Evolutionary conservation across 495 filamentous ascomycete genomes (phyloP), one percentile per base, ranked within the genome.

Genomic region (Neurospora pannonica): DNA sequence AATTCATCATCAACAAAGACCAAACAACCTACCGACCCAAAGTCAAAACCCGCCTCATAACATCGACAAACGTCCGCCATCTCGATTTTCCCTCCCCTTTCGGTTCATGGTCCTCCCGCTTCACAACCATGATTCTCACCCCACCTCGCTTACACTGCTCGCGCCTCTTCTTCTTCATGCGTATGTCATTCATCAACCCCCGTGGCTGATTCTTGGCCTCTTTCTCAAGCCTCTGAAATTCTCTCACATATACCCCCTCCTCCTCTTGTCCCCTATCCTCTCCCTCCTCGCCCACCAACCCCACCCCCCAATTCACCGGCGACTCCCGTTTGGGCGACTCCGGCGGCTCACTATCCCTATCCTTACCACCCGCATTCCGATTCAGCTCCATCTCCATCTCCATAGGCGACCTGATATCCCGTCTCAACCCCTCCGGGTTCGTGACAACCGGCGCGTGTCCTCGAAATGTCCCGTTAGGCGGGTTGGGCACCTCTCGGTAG

Each of bases 341-440:
- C n/a, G 9, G 43, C 43, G 43, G 19, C 43, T 48, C 43, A 3
- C 9, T 10, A 48, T 21, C 10, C 10, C 21, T 13, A 54, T 15
- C 10, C 4, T 1, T 11, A 0, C 1, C 1, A 0, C 0, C 17
- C n/a, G 43, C n/a, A 21, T 11, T 21, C 43, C 0, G 0, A 21
- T 10, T 13, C 48, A 3, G 1, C 10, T 24, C 21, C 54, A 9
- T 24, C 11, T 54, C 46, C 46, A 62, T 4, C 54, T 62, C 54
- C 54, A 62, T 62, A 17, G 54, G 54, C 15, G 54, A 62, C 7
- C 54, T 62, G 1, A 62, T 62, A 19, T 62, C 54, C 54, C 0
- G 54, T 4, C 54, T 62, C 54, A 62, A 19, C 2, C 13, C 13
- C 0, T 62, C 54, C 7, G 28, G 54, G 3, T 62, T 1, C 7